phyloP scores from a whole-genome alignment of 2,329 filamentous ascomycete genomes.

The Botryotinia convoluta region DNA sequence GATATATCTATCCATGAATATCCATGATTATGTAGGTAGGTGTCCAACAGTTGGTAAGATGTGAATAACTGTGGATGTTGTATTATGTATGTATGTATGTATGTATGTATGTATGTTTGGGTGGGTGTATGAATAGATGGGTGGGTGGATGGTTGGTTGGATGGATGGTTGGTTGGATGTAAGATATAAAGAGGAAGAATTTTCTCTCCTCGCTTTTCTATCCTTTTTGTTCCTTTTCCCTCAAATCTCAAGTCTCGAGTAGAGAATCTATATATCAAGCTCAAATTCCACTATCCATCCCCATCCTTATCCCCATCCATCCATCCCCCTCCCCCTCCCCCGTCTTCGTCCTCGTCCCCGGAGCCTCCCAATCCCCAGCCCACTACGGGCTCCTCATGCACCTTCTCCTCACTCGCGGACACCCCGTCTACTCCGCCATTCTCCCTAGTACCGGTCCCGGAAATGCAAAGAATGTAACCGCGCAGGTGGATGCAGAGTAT shows the following conservation, averaged over 20 bases:
- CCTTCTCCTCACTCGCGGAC: neutral
- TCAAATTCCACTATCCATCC: neutral
- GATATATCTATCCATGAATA: neutral
- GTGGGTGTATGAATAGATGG: neutral
- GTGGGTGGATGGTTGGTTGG: no score
- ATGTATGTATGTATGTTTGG: neutral
- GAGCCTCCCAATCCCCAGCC: neutral
- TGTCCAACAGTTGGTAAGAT: neutral
- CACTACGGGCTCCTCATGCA: neutral
- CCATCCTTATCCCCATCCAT: neutral
- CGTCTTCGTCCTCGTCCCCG: neutral
- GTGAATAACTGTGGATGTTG: neutral
- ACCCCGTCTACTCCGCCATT: neutral
- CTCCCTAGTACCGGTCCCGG: neutral
- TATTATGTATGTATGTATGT: neutral
- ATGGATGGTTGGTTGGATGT: no score
- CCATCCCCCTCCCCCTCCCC: neutral
- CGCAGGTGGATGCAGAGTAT: neutral
- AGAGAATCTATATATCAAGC: neutral
- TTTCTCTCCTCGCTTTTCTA: neutral
- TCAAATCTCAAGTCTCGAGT: neutral
- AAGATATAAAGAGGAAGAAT: neutral
- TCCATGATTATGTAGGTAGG: no score
- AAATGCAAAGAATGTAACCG: neutral
- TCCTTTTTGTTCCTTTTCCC: no score